Conservation (phyloP, 192 early-diverging fungal genomes). For the Coemansia sp. region DNA sequence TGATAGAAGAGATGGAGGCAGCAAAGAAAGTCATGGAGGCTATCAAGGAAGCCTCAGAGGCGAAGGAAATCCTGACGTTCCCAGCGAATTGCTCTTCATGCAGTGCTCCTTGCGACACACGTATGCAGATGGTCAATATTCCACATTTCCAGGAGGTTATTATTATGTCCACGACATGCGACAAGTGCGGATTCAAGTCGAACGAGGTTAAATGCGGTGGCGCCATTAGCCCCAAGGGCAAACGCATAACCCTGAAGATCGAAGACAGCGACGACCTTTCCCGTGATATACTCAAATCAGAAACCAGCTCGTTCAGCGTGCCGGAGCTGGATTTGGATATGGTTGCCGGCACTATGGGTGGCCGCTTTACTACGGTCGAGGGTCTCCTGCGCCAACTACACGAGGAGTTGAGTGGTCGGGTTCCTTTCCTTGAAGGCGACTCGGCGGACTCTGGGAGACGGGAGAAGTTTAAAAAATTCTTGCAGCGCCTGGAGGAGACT, state of each 20-base stretch:
- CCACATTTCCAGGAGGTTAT: constrained; percentile 96
- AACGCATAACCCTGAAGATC: constrained; percentile 78
- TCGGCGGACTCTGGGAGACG: constrained; percentile 58
- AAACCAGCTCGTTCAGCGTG: constrained; percentile 86
- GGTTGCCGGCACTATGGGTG: constrained; percentile 85
- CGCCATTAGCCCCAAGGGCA: constrained; percentile 73
- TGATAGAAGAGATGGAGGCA: constrained; percentile 45
- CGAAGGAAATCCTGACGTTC: constrained; percentile 78
- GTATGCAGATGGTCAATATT: constrained; percentile 88
- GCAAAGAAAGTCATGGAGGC: constrained; percentile 32
- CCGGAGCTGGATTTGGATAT: constrained; percentile 90
- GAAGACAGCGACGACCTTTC: constrained; percentile 85
- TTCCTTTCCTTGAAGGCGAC: constrained; percentile 74
- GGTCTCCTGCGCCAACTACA: constrained; percentile 86
- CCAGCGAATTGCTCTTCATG: constrained; percentile 84
- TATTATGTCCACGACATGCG: constrained; percentile 92
- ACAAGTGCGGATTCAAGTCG: constrained; percentile 89
- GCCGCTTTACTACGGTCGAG: constrained; percentile 94
- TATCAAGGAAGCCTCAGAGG: constrained; percentile 58
- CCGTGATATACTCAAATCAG: constrained; percentile 91
- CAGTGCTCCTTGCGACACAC: constrained; percentile 74
- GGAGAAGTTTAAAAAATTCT: constrained; percentile 63
- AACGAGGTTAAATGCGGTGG: constrained; percentile 97
- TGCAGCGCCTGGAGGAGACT: constrained; percentile 68
- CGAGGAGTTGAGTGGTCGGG: constrained; percentile 70